A percentile compares a stretch with the other conserved stretches of the same genome.
Conservation (phyloP, 2,329 filamentous ascomycete species). For the Sphaerulina vaccinii region DNA sequence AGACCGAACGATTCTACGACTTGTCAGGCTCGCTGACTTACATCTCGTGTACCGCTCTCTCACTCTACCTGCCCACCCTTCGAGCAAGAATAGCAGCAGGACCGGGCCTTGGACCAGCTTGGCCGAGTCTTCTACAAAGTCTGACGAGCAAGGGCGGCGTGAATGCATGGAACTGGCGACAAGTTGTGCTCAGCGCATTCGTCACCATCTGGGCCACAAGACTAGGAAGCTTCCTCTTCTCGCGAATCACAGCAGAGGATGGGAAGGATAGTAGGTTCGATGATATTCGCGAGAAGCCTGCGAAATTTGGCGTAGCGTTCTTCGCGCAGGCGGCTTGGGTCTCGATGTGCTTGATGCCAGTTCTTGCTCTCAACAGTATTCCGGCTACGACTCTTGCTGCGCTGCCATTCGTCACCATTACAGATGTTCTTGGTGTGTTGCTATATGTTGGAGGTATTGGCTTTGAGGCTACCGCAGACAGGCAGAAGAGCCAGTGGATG, state of each 20-base stretch:
- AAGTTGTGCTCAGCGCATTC: conserved; percentile 54
- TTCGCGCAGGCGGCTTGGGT: conserved; percentile 67
- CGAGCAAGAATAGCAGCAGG: conserved; percentile 53
- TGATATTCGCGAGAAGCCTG: conserved; percentile 51
- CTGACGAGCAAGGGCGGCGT: conserved; percentile 46
- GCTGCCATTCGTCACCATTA: conserved; percentile 50
- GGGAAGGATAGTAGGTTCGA: conserved; percentile 62
- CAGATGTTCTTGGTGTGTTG: conserved; percentile 58
- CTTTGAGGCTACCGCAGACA: conserved; percentile 62
- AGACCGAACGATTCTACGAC: conserved; percentile 68
- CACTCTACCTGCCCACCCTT: conserved; percentile 60
- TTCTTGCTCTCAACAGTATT: conserved; percentile 63
- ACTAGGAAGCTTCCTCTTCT: conserved; percentile 64
- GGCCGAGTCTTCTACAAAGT: conserved; percentile 49
- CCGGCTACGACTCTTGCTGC: conserved; percentile 54
- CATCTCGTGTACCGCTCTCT: conserved; percentile 62
- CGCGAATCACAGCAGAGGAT: conserved; percentile 55
- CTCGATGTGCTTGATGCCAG: conserved; percentile 63
- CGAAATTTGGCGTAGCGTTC: conserved; percentile 57
- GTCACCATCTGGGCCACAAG: conserved; percentile 63
- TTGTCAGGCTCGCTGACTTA: conserved; percentile 66
- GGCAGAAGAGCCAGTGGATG: conserved; percentile 63
- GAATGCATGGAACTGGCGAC: conserved; percentile 60
- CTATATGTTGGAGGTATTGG: conserved; percentile 60
- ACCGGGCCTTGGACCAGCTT: conserved; percentile 43